phyloP scores from a whole-genome alignment of 345 rosid genomes.

The Euphorbia pulcherrima region DNA sequence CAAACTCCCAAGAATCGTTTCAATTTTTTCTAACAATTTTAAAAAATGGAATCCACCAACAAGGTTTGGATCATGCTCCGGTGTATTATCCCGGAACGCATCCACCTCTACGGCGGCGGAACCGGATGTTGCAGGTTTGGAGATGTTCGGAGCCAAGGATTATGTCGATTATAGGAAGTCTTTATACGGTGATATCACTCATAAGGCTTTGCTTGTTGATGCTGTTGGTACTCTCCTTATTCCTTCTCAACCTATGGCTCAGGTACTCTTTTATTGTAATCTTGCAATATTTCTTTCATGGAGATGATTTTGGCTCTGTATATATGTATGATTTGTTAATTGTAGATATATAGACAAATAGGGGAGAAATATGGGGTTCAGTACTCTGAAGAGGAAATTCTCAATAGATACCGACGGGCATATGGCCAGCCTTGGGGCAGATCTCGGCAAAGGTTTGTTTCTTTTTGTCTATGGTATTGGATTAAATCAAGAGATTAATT shows the following conservation, averaged over 20 bases:
- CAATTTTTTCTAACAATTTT: background rate
- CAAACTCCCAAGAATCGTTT: slow-evolving; percentile 3
- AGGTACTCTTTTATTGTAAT: slow-evolving; percentile 35
- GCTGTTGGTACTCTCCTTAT: slow-evolving; percentile 88
- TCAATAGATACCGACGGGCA: slow-evolving; percentile 76
- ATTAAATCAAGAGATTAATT: background rate
- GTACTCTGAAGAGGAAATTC: slow-evolving; percentile 85
- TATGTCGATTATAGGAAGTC: slow-evolving; percentile 80
- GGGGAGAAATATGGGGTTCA: slow-evolving; percentile 91
- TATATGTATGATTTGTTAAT: background rate
- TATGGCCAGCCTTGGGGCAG: slow-evolving; percentile 93
- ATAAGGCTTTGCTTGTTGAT: slow-evolving; percentile 84
- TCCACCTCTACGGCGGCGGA: slow-evolving; percentile 12
- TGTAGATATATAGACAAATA: slow-evolving; percentile 72
- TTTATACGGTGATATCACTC: slow-evolving; percentile 73
- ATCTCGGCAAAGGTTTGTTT: slow-evolving; percentile 81
- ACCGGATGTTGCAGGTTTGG: slow-evolving; percentile 6
- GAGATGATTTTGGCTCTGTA: background rate
- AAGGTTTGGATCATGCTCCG: background rate
- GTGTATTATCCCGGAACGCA: slow-evolving; percentile 3
- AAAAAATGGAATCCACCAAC: background rate
- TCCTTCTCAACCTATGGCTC: slow-evolving; percentile 98
- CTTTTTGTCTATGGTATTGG: background rate
- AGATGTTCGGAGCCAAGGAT: slow-evolving; percentile 49
- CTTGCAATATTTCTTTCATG: background rate